These are phyloP conservation scores for Flaveria trinervia DNA, from an alignment of 129 eudicot species.

Conservation along the genomic window DNA sequence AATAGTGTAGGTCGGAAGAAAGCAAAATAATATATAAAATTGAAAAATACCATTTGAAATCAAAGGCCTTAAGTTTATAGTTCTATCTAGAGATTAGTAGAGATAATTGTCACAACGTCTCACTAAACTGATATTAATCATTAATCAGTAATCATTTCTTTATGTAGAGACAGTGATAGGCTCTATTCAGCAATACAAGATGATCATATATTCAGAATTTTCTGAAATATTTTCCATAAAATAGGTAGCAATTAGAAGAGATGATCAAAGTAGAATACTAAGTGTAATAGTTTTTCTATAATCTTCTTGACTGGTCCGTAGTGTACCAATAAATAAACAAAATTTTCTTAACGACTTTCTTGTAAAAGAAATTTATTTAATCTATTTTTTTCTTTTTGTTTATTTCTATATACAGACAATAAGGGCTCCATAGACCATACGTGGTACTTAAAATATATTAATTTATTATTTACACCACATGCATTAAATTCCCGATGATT, in stretches of 20 bases:
- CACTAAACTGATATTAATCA: too few relatives aligned
- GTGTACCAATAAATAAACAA: neutral
- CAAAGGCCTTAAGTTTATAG: neutral
- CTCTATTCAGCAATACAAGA: too few relatives aligned
- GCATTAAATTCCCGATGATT: constrained; percentile 3
- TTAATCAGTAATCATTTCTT: too few relatives aligned
- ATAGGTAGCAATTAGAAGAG: too few relatives aligned
- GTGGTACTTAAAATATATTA: neutral
- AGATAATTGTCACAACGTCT: too few relatives aligned
- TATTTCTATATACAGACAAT: neutral
- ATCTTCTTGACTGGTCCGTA: too few relatives aligned
- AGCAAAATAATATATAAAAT: neutral
- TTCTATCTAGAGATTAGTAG: too few relatives aligned
- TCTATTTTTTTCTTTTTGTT: neutral
- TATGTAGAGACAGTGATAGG: too few relatives aligned
- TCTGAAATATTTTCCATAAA: too few relatives aligned
- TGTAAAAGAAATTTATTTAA: neutral
- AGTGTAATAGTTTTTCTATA: too few relatives aligned
- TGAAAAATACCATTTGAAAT: neutral
- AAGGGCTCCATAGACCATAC: neutral
- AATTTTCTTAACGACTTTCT: neutral
- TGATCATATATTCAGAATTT: too few relatives aligned
- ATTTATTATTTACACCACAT: neutral
- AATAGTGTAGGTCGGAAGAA: neutral
- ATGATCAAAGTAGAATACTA: too few relatives aligned